phyloP scores from a whole-genome alignment of 2,329 filamentous ascomycete genomes.

The Cryphonectria carpinicola region DNA sequence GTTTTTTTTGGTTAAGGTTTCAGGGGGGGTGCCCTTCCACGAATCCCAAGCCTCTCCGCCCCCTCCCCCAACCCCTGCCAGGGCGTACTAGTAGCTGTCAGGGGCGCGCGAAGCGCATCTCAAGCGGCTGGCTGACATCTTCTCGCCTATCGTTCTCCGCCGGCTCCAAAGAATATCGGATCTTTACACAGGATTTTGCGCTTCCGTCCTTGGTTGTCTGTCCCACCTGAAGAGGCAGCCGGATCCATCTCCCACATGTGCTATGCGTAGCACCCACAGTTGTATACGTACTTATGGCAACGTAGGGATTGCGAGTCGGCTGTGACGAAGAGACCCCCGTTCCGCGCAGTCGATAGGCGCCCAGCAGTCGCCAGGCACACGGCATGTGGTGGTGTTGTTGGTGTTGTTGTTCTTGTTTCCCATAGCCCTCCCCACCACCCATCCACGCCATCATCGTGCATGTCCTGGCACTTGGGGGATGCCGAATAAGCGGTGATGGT shows the following conservation, averaged over 20 bases:
- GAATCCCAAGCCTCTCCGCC: background rate
- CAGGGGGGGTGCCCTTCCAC: background rate
- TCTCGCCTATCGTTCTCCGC: slow-evolving; percentile 14
- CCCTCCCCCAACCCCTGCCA: background rate
- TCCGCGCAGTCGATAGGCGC: slow-evolving; percentile 17
- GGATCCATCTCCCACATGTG: background rate
- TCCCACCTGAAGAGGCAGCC: slow-evolving; percentile 12
- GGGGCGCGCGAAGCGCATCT: slow-evolving; percentile 4
- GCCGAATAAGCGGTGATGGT: slow-evolving; percentile 22
- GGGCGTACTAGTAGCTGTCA: background rate
- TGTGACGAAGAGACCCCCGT: slow-evolving; percentile 9
- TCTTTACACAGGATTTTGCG: background rate
- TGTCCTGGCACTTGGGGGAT: background rate
- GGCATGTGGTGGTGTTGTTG: background rate
- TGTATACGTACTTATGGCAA: slow-evolving; percentile 12
- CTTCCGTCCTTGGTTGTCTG: background rate
- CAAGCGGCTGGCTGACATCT: slow-evolving; percentile 11
- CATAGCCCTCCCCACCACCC: background rate
- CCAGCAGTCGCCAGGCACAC: slow-evolving; percentile 9
- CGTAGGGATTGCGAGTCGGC: slow-evolving; percentile 10
- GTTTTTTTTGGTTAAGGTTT: background rate
- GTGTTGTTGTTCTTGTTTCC: background rate
- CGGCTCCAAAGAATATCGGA: background rate
- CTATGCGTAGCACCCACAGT: background rate
- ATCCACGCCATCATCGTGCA: slow-evolving; percentile 1